Conservation (phyloP, 208 protist species). For the Trypanosoma brucei region DNA sequence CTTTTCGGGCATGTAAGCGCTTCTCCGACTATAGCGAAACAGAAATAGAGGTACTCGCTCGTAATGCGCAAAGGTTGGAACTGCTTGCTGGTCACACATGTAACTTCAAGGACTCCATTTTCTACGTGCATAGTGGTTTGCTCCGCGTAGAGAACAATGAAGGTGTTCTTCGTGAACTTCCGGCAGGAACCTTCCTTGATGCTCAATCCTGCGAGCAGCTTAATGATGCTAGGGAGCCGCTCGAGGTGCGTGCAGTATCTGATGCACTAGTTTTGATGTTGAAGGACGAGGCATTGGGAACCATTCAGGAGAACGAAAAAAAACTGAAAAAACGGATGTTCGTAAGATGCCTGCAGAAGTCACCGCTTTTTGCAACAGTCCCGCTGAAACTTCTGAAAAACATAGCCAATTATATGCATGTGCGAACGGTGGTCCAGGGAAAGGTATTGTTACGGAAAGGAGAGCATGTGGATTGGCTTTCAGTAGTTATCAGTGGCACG, state of each 20-base stretch:
- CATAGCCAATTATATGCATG: conserved; percentile 53
- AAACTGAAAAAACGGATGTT: conserved; percentile 42
- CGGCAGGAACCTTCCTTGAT: conserved; percentile 26
- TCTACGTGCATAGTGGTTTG: conserved; percentile 54
- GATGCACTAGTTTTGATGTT: conserved; percentile 41
- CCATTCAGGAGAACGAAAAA: conserved; percentile 49
- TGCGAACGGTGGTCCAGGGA: conserved; percentile 42
- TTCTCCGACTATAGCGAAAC: conserved; percentile 59
- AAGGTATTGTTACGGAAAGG: conserved; percentile 37
- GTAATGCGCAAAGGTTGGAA: conserved; percentile 37
- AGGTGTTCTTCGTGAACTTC: conserved; percentile 4
- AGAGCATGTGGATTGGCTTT: conserved; percentile 67
- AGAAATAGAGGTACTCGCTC: conserved; percentile 59
- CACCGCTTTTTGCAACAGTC: conserved; percentile 38
- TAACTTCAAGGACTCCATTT: conserved; percentile 43
- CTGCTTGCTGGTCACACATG: conserved; percentile 35
- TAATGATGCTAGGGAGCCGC: conserved; percentile 38
- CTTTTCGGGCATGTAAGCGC: conserved; percentile 36
- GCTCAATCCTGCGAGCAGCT: conserved; percentile 44
- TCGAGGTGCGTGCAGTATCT: conserved; percentile 27
- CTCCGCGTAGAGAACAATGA: conserved; percentile 36
- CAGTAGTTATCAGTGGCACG: conserved; percentile 67
- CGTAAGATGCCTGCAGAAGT: conserved; percentile 48
- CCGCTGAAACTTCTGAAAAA: conserved; percentile 33
- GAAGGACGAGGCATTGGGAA: conserved; percentile 38